Conservation (phyloP, 83 land plant genomes). For the Thuja plicata region DNA sequence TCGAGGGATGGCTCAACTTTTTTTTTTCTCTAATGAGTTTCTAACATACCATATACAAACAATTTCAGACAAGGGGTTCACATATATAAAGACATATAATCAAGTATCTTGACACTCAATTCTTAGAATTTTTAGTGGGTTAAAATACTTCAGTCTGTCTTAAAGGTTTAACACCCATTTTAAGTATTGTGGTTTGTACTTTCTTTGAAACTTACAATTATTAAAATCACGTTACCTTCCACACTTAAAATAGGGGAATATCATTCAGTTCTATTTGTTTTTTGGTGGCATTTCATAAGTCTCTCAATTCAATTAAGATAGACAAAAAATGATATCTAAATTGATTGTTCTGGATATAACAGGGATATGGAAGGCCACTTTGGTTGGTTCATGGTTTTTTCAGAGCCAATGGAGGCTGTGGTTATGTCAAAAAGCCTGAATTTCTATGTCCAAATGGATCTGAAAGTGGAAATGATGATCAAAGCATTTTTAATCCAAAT, state of each 20-base stretch:
- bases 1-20: not conserved
- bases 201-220: not conserved
- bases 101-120: not conserved
- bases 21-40: not conserved
- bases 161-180: not conserved
- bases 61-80: not conserved
- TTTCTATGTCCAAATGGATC: constrained; percentile 34
- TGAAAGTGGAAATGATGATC: constrained; percentile 2
- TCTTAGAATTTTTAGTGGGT: not conserved
- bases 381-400: constrained; percentile 86
- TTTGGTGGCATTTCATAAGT: not conserved
- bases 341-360: constrained; percentile 7
- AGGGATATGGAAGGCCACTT: constrained; percentile 84
- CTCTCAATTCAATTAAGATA: not conserved
- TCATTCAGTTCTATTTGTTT: not conserved
- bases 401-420: constrained; percentile 79
- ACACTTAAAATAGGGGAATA: not conserved
- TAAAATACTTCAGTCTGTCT: not conserved
- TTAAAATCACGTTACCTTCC: not conserved
- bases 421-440: constrained; percentile 74
- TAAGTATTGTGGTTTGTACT: not conserved
- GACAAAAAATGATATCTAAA: not conserved
- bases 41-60: not conserved
- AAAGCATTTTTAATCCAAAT: constrained; percentile 40
- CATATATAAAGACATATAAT: not conserved